These are phyloP conservation scores for Trichoderma brevicompactum DNA, from an alignment of 2,329 filamentous ascomycete species.

Conservation along the genomic window DNA sequence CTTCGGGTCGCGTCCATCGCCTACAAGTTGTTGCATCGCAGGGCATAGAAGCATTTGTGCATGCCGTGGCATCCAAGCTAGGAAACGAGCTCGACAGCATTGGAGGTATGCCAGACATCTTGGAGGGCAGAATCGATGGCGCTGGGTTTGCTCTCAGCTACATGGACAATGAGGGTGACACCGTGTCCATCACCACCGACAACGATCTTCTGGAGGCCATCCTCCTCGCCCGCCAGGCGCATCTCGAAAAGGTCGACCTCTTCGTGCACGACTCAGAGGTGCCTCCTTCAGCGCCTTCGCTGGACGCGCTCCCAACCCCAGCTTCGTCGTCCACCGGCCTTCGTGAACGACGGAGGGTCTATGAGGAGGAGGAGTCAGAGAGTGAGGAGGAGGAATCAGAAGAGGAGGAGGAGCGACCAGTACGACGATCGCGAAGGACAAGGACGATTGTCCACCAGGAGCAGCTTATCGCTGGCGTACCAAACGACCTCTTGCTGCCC, in stretches of 20 bases:
- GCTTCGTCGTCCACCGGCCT: slow-evolving; percentile 52
- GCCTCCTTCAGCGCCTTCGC: slow-evolving; percentile 69
- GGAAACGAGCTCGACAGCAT: slow-evolving; percentile 81
- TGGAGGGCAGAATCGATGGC: slow-evolving; percentile 76
- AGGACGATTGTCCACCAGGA: slow-evolving; percentile 58
- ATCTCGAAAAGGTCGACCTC: slow-evolving; percentile 91
- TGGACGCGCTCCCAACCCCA: slow-evolving; percentile 51
- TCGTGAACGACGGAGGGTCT: slow-evolving; percentile 55
- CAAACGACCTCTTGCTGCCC: slow-evolving; percentile 90
- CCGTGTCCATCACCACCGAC: slow-evolving; percentile 94
- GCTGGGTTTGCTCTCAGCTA: slow-evolving; percentile 92
- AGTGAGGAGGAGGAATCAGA: slow-evolving; percentile 59
- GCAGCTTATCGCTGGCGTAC: slow-evolving; percentile 86
- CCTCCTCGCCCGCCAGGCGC: slow-evolving; percentile 74
- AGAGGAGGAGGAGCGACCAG: slow-evolving; percentile 52
- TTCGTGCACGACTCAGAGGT: slow-evolving; percentile 94
- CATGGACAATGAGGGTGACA: slow-evolving; percentile 94
- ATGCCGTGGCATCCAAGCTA: slow-evolving; percentile 80
- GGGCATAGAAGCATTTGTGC: slow-evolving; percentile 79
- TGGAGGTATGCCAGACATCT: slow-evolving; percentile 77
- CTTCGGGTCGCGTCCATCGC: slow-evolving; percentile 90
- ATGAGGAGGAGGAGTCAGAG: slow-evolving; percentile 62
- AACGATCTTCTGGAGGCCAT: slow-evolving; percentile 92
- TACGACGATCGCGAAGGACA: slow-evolving; percentile 51
- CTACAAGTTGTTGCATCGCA: slow-evolving; percentile 81